Base-by-base conservation (phyloP, 2,329 filamentous ascomycete genomes). In the Cryoendolithus antarcticus region DNA sequence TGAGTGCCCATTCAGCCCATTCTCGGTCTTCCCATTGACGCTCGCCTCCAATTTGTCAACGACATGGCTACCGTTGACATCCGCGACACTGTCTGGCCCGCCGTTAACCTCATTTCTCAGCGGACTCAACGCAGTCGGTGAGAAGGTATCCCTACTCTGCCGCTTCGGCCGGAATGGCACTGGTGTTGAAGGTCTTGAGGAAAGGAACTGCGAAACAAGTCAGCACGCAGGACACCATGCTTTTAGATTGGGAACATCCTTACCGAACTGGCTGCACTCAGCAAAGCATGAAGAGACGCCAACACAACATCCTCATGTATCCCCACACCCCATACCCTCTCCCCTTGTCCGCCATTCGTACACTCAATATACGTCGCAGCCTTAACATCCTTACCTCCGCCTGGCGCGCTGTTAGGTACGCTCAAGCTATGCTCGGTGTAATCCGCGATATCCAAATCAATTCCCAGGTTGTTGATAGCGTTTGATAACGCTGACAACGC, bases 291-390 rank as follows among this genome's bases (percentile, higher is more conserved):
- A 55, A 95, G 72, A 60, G 81, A 88, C 52, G 84, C 86, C 61
- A 93, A 84, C 12, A 93, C 85, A 44, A 93, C 85, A 67, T 94
- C 89, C 59, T 89, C 81, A 59, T 95, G 85, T 51, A 95, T 84
- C 28, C 85, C 86, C 5, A 94, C 82, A 50, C 86, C 86, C 86
- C 86, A 94, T 2, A 93, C 81, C 53, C 75, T 81, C 53, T 84
- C 70, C 39, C 72, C 73, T 46, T 71, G 80, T 34, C 74, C 76
- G 3, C 73, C 64, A 12, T 78, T 72, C 21, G 74, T 86, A 62
- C 86, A 94, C 62, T 95, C 84, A 47, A 96, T 93, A 58, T 93
- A 96, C 2, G 88, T 85, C 2, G 86, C 89, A n/a, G 89, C 89
- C 67, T 93, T 93, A 49, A 89, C 85, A 44, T 86, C 76, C 41